phyloP scores from a whole-genome alignment of 2,329 filamentous ascomycete species.

The Clarireedia paspali region DNA sequence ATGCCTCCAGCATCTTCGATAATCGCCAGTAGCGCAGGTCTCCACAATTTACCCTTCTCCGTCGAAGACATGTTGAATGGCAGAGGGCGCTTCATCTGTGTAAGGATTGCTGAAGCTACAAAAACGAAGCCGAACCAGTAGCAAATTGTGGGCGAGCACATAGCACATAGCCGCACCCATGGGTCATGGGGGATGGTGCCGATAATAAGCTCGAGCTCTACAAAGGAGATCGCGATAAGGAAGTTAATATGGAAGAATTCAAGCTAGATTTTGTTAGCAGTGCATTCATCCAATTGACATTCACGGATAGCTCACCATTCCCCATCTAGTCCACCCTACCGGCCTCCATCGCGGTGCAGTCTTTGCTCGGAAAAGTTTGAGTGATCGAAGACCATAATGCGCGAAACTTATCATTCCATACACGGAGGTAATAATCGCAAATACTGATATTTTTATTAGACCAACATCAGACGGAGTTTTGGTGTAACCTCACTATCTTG shows the following conservation, averaged over 20 bases:
- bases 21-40: conserved; percentile 19
- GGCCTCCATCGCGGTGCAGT: conserved; percentile 19
- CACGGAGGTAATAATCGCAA: conserved; percentile 22
- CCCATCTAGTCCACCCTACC: conserved; percentile 25
- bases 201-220: conserved; percentile 23
- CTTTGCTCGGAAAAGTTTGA: conserved; percentile 20
- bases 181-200: conserved; percentile 19
- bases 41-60: conserved; percentile 20
- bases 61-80: conserved; percentile 27
- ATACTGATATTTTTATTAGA: conserved; percentile 13
- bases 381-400: conserved; percentile 21
- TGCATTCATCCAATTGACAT: not conserved
- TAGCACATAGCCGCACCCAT: conserved; percentile 22
- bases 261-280: conserved; percentile 10
- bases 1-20: conserved; percentile 23
- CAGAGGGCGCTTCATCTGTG: conserved; percentile 13
- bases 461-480: not conserved
- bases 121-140: conserved; percentile 23
- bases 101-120: conserved; percentile 15
- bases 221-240: conserved; percentile 18
- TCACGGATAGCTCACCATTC: conserved; percentile 15
- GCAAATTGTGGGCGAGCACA: conserved; percentile 23
- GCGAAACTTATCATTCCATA: conserved; percentile 24
- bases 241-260: conserved; percentile 24
- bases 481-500: conserved; percentile 18